Conservation (phyloP, 225 moss, liverwort and hornwort genomes). For the Pseudisothecium myosuroides region DNA sequence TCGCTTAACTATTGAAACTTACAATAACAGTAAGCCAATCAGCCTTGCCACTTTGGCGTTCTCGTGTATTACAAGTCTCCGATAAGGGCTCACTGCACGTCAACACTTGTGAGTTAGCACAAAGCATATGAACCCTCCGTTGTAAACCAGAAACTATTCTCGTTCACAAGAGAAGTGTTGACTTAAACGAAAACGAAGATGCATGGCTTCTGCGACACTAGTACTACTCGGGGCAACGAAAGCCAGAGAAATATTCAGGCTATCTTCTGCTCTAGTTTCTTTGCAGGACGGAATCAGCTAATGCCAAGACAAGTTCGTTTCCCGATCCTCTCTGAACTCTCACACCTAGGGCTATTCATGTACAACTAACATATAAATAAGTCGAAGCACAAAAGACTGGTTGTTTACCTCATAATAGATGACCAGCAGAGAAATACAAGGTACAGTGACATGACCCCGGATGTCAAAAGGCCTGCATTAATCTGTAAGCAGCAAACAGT, state of each 20-base stretch:
- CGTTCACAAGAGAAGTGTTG: not conserved
- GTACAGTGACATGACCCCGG: constrained; percentile 76
- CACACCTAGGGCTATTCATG: not conserved
- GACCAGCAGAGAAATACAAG: constrained; percentile 98
- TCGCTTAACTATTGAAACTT: not conserved
- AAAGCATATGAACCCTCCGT: not conserved
- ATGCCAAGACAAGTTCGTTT: not conserved
- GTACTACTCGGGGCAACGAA: not conserved
- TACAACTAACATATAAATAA: not conserved
- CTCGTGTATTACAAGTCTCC: constrained; percentile 78
- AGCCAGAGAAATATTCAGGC: not conserved
- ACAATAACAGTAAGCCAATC: constrained; percentile 89
- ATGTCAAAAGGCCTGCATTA: constrained; percentile 89
- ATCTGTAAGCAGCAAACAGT: constrained; percentile 27
- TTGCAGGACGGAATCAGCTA: not conserved
- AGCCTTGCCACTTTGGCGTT: constrained; percentile 79
- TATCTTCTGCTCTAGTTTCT: not conserved
- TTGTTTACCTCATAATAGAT: constrained; percentile 80
- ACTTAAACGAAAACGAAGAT: not conserved
- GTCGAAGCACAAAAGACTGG: not conserved
- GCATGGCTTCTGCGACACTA: not conserved
- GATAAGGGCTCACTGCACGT: constrained; percentile 68
- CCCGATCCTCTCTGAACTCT: not conserved
- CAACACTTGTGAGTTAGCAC: not conserved
- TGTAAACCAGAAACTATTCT: not conserved